Evolutionary conservation across 2,329 filamentous ascomycete species (phyloP).

Genomic region (Fusarium anguioides): DNA sequence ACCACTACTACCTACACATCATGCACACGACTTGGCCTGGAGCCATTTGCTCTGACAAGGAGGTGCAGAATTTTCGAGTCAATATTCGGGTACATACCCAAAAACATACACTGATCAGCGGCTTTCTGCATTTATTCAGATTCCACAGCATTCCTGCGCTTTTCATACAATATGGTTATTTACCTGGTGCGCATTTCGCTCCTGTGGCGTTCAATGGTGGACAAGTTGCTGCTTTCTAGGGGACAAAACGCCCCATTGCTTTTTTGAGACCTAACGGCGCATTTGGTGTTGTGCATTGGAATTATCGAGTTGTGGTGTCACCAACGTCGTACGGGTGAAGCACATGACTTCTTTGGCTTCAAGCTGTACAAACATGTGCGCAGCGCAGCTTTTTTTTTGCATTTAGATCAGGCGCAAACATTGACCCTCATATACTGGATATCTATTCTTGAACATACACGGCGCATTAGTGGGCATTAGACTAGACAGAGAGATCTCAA

Average conservation of each 20-base stretch:
- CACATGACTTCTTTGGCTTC: slow-evolving; percentile 17
- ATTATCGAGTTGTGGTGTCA: slow-evolving; percentile 15
- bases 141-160: slow-evolving; percentile 3
- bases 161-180: not conserved
- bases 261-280: slow-evolving; percentile 6
- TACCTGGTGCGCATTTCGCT: slow-evolving; percentile 10
- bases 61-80: not conserved
- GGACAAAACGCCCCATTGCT: not conserved
- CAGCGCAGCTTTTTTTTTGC: slow-evolving; percentile 6
- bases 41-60: not conserved
- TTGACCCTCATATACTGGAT: slow-evolving; percentile 24
- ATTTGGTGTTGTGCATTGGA: slow-evolving; percentile 10
- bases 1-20: not conserved
- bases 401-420: slow-evolving; percentile 32
- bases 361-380: slow-evolving; percentile 19
- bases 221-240: not conserved
- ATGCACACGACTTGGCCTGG: not conserved
- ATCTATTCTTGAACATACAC: slow-evolving; percentile 33
- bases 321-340: slow-evolving; percentile 18
- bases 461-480: slow-evolving; percentile 36
- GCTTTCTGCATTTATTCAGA: slow-evolving; percentile 31
- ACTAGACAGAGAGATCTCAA: slow-evolving; percentile 36
- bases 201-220: slow-evolving; percentile 10
- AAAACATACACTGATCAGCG: slow-evolving; percentile 27
- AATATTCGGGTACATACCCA: slow-evolving; percentile 4